Conservation (phyloP, 768 basidiomycete species). For the Boletus rex-veris region DNA sequence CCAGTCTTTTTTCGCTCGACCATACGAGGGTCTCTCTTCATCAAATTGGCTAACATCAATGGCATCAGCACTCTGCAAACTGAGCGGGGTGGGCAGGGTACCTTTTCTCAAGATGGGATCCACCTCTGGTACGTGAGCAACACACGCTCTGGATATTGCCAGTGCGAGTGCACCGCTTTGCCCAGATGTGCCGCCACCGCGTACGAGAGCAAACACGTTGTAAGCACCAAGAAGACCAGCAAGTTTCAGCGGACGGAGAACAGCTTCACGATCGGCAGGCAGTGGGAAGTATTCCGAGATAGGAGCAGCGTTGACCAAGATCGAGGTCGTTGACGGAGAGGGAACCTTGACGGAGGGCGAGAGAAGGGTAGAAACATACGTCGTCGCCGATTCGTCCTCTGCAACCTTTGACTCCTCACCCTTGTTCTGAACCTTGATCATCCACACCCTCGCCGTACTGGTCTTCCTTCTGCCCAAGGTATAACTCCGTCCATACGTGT, state of each 20-base stretch:
- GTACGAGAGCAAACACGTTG: conserved; percentile 69
- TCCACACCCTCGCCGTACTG: conserved; percentile 89
- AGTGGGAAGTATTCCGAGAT: conserved; percentile 75
- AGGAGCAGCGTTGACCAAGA: conserved; percentile 84
- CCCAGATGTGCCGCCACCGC: conserved; percentile 88
- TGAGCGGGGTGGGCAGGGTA: conserved; percentile 23
- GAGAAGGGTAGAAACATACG: conserved; percentile 16
- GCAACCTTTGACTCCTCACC: conserved; percentile 22
- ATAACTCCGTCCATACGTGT: conserved; percentile 80
- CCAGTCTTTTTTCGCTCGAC: conserved; percentile 99
- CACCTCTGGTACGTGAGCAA: conserved; percentile 65
- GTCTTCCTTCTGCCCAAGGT: conserved; percentile 87
- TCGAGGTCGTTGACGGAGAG: conserved; percentile 51
- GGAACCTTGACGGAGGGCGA: conserved; percentile 17
- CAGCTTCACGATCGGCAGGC: conserved; percentile 72
- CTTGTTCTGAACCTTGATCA: conserved; percentile 60
- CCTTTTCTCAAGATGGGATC: conserved; percentile 69
- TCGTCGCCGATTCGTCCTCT: conserved; percentile 1
- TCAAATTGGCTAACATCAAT: conserved; percentile 61
- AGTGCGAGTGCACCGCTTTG: conserved; percentile 81
- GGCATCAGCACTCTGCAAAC: neutral
- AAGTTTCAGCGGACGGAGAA: conserved; percentile 81
- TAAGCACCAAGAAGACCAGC: conserved; percentile 82
- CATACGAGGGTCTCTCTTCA: conserved; percentile 93
- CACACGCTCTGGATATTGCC: conserved; percentile 72